Evolutionary conservation across 345 rosid genomes (phyloP).

Genomic region (Populus simonii): DNA sequence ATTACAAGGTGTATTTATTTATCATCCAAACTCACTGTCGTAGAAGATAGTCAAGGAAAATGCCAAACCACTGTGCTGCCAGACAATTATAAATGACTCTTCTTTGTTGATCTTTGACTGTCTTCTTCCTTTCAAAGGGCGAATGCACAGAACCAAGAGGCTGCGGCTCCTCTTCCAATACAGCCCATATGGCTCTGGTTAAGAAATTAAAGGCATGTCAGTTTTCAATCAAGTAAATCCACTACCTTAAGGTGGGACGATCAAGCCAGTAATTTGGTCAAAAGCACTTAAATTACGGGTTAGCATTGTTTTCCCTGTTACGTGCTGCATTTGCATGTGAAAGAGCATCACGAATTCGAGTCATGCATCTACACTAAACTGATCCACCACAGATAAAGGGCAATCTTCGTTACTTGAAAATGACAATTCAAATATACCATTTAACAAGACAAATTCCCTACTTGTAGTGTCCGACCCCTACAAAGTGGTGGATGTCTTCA

Average conservation of each 20-base stretch:
- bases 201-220: background rate
- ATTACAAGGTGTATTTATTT: background rate
- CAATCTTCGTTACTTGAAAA: slow-evolving; percentile 14
- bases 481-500: too few species aligned
- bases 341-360: background rate
- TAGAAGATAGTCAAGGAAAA: background rate
- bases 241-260: background rate
- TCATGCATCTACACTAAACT: background rate
- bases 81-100: background rate
- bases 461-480: background rate
- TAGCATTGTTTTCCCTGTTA: background rate
- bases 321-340: background rate
- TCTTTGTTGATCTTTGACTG: slow-evolving; percentile 11
- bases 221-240: background rate
- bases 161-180: slow-evolving; percentile 11
- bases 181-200: background rate
- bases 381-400: slow-evolving; percentile 14
- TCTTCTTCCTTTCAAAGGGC: background rate
- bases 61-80: background rate
- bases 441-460: background rate
- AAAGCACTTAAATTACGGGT: background rate
- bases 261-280: background rate
- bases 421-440: background rate
- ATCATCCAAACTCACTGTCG: background rate
- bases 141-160: slow-evolving; percentile 1